phyloP scores from a whole-genome alignment of 139 green algal species.

The Micractinium conductrix region DNA sequence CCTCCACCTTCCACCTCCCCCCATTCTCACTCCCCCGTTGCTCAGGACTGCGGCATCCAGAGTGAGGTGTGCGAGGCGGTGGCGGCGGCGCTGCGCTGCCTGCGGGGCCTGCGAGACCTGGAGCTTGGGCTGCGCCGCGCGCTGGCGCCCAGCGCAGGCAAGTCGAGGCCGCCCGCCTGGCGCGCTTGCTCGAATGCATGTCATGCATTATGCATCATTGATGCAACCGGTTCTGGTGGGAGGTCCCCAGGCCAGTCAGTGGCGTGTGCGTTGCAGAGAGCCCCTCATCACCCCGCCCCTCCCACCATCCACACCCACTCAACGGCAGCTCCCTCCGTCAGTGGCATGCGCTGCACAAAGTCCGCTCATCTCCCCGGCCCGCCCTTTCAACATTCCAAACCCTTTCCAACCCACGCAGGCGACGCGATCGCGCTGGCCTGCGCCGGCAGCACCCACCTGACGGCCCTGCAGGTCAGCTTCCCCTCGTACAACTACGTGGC shows the following conservation, averaged over 20 bases:
- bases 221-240: no score
- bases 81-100: neutral
- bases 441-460: constrained; percentile 25
- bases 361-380: no score
- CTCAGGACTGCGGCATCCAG: neutral
- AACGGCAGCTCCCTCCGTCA: no score
- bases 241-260: no score
- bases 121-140: constrained; percentile 12
- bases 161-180: neutral
- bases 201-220: no score
- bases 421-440: neutral
- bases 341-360: no score
- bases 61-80: constrained; percentile 18
- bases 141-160: neutral
- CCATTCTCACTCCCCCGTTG: neutral
- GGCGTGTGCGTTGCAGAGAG: no score
- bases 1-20: no score
- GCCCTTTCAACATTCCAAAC: no score
- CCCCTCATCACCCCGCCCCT: no score
- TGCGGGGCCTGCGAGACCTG: constrained; percentile 3
- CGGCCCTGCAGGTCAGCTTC: constrained; percentile 16
- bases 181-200: no score
- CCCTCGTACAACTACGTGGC: neutral
- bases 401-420: neutral
- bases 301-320: no score